Base-by-base conservation (phyloP, 306 rosid species). In the Ormosia emarginata region DNA sequence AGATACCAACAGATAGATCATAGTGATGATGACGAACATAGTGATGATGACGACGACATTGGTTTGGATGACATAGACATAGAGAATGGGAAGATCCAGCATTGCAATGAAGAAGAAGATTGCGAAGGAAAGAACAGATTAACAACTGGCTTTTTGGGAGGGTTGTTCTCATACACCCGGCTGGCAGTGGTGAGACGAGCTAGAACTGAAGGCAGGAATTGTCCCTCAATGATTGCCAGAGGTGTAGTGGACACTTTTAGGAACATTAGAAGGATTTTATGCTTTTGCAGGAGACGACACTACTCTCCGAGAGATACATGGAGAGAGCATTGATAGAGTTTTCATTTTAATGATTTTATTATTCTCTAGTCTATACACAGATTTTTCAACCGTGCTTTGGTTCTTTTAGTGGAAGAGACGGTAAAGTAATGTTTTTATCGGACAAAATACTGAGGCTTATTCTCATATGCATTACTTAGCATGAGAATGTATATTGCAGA, bases 201-300 rank as follows among this genome's bases (percentile, higher is more conserved):
- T 12, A 76, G 87, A 78, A 57, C 44, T 46, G 81, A 78, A 67
- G 64, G 85, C 40, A 49, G 80, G 83, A 63, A 84, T 39, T 83
- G 86, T 41, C 82, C 85, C 58, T 53, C 88, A 32, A 73, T 78
- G 57, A 53, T 82, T 64, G 83, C 86, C 62, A 79, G 74, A 61
- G 84, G 91, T 71, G 73, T 91, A 71, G 44, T 90, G 39, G 77
- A 57, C 56, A 86, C 93, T 82, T 85, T 93, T 67, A 88, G 84
- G 71, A 93, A 90, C 80, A 67, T 88, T 65, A 61, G 78, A 71
- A 88, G 88, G 78, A 50, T 87, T 32, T 62, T 90, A 63, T 80
- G 71, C 84, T 58, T 71, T 71, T 91, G 86, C 77, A 77, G 89
- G 43, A 86, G 77, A 15, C 89, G 84, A 79, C 87, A 75, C 33